phyloP scores from a whole-genome alignment of 2,329 filamentous ascomycete genomes.

The Arthroderma sp. region DNA sequence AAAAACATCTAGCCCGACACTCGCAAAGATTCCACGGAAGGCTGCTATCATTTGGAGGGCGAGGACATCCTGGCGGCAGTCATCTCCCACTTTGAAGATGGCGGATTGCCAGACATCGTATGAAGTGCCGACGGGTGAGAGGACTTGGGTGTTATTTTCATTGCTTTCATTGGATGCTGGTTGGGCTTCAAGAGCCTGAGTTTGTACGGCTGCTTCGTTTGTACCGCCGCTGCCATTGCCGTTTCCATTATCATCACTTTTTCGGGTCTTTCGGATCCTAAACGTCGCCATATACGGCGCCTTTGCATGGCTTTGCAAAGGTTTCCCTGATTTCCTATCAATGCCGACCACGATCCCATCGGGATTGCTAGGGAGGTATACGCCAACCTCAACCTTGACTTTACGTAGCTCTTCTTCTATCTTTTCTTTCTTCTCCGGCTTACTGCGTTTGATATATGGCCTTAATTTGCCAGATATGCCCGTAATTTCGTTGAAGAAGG shows the following conservation, averaged over 20 bases:
- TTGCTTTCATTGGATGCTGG: not conserved
- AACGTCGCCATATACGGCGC: slow-evolving; percentile 99
- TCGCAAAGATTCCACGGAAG: slow-evolving; percentile 93
- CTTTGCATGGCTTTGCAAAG: slow-evolving; percentile 93
- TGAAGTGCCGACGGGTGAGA: slow-evolving; percentile 28
- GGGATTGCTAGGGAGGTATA: slow-evolving; percentile 93
- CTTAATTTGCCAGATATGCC: slow-evolving; percentile 90
- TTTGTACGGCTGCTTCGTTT: slow-evolving; percentile 9
- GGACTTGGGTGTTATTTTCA: not conserved
- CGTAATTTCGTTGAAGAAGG: slow-evolving; percentile 97
- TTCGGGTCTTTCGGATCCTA: slow-evolving; percentile 71
- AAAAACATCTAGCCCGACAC: slow-evolving; percentile 86
- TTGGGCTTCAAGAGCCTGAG: slow-evolving; percentile 2
- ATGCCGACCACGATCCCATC: slow-evolving; percentile 96
- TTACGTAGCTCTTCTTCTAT: slow-evolving; percentile 97
- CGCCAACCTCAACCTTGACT: slow-evolving; percentile 91
- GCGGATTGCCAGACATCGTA: slow-evolving; percentile 98
- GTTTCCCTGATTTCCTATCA: slow-evolving; percentile 94
- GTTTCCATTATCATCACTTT: slow-evolving; percentile 34
- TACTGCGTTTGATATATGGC: slow-evolving; percentile 79
- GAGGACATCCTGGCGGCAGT: slow-evolving; percentile 92
- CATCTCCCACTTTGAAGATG: slow-evolving; percentile 99
- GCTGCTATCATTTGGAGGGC: slow-evolving; percentile 96
- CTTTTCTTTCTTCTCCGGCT: slow-evolving; percentile 97
- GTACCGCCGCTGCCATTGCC: slow-evolving; percentile 33